Evolutionary conservation across 441 rosid species (phyloP), one percentile per base, ranked within the genome.

Genomic region (Syzygium malaccense): DNA sequence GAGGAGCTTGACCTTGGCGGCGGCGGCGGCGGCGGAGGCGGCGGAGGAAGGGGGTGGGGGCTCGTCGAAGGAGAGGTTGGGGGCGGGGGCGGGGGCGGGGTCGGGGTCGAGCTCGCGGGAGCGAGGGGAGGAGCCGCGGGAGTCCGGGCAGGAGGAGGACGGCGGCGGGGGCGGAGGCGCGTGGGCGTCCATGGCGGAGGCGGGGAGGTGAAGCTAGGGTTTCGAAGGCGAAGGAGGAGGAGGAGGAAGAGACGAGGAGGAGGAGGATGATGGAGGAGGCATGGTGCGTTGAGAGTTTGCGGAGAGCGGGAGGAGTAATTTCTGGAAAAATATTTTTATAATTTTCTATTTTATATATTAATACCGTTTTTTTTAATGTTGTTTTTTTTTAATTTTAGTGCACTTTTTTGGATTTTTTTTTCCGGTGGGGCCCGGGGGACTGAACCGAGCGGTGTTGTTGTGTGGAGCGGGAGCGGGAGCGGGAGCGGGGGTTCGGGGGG

Each of bases 91-190:
- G 83, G 51, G 17, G 57, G 87, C 89, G 83, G 83, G 49, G 55
- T 94, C 97, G 90, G 86, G 45, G 78, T 94, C 97, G 71, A 93
- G 92, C 51, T 95, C 97, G 41, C 95, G 94, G 66, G 92, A 93
- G 86, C 91, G 94, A 23, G 95, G 96, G 14, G 94, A 95, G 64
- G 97, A 95, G 79, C 92, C 90, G 89, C 92, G 91, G 84, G 96
- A 95, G 49, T 92, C 96, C 1, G 96, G 92, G 89, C 92, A 94
- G 51, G 95, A 95, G 60, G 93, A 17, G 56, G n/a, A 33, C 4
- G 32, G 32, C 51, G 30, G 55, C 4, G 30, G 88, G 15, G 48
- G 86, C 15, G 9, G 51, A 41, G 48, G 68, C 18, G 28, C 4
- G 32, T 26, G 54, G 85, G 88, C 7, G 15, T 37, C 56, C 58